These are phyloP conservation scores for Wickerhamiella azyma DNA, from an alignment of 805 yeast species.

Conservation along the genomic window DNA sequence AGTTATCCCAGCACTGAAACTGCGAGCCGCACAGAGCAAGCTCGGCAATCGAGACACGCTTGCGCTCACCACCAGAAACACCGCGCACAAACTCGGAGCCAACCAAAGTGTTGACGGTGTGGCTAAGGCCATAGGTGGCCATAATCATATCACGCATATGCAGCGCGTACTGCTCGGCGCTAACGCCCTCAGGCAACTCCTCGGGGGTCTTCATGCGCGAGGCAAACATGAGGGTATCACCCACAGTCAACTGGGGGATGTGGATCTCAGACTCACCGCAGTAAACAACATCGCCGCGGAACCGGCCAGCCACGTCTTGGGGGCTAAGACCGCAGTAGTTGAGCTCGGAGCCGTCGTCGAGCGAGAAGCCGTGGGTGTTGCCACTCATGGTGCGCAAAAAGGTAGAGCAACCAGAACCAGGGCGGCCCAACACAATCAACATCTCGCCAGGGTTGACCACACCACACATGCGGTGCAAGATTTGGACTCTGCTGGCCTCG, in stretches of 20 bases:
- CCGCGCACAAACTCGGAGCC: conserved; percentile 54
- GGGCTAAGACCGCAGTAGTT: conserved; percentile 49
- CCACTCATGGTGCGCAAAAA: conserved; percentile 52
- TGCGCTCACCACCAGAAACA: conserved; percentile 78
- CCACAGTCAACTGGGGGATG: conserved; percentile 64
- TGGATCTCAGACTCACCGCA: conserved; percentile 45
- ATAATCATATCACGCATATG: conserved; percentile 36
- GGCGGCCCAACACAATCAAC: conserved; percentile 56
- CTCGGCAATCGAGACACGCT: conserved; percentile 74
- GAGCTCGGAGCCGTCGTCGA: conserved; percentile 38
- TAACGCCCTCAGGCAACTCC: conserved; percentile 34
- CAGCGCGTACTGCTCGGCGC: conserved; percentile 36
- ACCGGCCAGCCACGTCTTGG: conserved; percentile 43
- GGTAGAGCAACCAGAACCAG: conserved; percentile 73
- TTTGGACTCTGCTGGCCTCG: conserved; percentile 10
- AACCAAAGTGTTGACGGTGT: conserved; percentile 45
- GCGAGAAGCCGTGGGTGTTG: conserved; percentile 34
- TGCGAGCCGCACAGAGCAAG: conserved; percentile 52
- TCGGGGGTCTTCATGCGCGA: conserved; percentile 55
- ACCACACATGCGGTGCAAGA: conserved; percentile 24
- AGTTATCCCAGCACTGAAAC: conserved; percentile 64
- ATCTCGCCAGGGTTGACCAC: conserved; percentile 50
- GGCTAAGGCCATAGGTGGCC: conserved; percentile 46
- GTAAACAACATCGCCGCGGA: conserved; percentile 36
- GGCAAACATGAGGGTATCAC: conserved; percentile 59